Conservation (phyloP, 208 protist species). For the Blastocrithidia nonstop region DNA sequence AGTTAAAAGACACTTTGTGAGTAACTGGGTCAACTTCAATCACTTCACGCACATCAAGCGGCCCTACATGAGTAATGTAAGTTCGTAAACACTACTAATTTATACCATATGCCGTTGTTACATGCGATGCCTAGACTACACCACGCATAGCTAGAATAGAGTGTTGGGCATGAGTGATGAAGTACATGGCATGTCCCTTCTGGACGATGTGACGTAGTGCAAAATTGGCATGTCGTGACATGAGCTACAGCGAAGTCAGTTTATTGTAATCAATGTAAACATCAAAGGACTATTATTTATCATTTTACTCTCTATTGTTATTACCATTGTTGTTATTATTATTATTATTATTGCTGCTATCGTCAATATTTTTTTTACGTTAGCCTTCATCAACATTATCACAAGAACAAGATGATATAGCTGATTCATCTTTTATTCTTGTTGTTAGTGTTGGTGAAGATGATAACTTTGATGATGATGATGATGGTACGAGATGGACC, state of each 20-base stretch:
- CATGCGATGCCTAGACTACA: slow-evolving; percentile 63
- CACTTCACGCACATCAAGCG: slow-evolving; percentile 50
- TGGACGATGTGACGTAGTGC: slow-evolving; percentile 74
- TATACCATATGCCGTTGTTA: slow-evolving; percentile 69
- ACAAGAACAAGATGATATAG: neutral
- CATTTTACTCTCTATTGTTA: neutral
- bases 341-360: neutral
- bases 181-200: slow-evolving; percentile 76
- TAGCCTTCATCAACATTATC: no score
- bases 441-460: neutral
- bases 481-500: slow-evolving; percentile 34
- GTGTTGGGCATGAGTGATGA: slow-evolving; percentile 60
- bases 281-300: slow-evolving; percentile 6
- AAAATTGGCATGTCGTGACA: slow-evolving; percentile 66
- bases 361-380: neutral
- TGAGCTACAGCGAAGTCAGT: slow-evolving; percentile 47
- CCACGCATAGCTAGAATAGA: slow-evolving; percentile 60
- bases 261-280: slow-evolving; percentile 71
- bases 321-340: neutral
- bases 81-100: slow-evolving; percentile 65
- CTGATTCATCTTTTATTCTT: neutral
- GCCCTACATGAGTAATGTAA: slow-evolving; percentile 63
- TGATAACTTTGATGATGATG: slow-evolving; percentile 3
- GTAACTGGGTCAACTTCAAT: slow-evolving; percentile 23
- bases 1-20: slow-evolving; percentile 27